These are phyloP conservation scores for Dictyostelium purpureum DNA, from an alignment of 78 protist genomes.

Conservation along the genomic window DNA sequence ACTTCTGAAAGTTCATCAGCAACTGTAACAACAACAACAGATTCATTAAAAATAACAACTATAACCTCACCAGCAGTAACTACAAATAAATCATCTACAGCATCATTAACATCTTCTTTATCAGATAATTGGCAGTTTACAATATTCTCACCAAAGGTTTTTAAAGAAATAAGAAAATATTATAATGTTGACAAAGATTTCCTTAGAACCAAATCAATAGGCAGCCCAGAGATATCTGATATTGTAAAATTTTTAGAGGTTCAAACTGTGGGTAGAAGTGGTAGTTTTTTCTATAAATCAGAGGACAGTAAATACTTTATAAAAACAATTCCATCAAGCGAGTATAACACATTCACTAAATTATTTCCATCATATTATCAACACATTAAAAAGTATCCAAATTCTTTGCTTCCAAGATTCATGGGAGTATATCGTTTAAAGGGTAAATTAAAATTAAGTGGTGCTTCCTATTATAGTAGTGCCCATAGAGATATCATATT, in stretches of 20 bases:
- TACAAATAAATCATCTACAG: not conserved
- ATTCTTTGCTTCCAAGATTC: conserved; percentile 54
- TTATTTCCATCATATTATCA: conserved; percentile 53
- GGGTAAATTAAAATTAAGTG: conserved; percentile 35
- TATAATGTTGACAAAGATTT: not conserved
- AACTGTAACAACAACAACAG: not conserved
- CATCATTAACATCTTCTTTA: not conserved
- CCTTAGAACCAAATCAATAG: not conserved
- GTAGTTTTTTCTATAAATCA: conserved; percentile 78
- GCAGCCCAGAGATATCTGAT: not conserved
- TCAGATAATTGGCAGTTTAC: conserved; percentile 30
- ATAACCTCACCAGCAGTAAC: too few species aligned
- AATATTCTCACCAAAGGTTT: conserved; percentile 35
- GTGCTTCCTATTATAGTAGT: not conserved
- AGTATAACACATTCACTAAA: conserved; percentile 47
- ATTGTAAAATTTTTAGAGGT: conserved; percentile 49
- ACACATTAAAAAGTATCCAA: conserved; percentile 31
- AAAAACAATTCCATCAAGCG: conserved; percentile 75
- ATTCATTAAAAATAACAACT: too few species aligned
- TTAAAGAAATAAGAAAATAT: conserved; percentile 26
- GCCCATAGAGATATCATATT: conserved; percentile 53
- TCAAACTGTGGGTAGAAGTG: conserved; percentile 77
- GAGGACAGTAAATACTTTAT: conserved; percentile 43
- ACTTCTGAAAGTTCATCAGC: not conserved
- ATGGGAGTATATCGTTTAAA: conserved; percentile 67